These are phyloP conservation scores for Fibroporia radiculosa DNA, from an alignment of 768 basidiomycete species.

Conservation along the genomic window DNA sequence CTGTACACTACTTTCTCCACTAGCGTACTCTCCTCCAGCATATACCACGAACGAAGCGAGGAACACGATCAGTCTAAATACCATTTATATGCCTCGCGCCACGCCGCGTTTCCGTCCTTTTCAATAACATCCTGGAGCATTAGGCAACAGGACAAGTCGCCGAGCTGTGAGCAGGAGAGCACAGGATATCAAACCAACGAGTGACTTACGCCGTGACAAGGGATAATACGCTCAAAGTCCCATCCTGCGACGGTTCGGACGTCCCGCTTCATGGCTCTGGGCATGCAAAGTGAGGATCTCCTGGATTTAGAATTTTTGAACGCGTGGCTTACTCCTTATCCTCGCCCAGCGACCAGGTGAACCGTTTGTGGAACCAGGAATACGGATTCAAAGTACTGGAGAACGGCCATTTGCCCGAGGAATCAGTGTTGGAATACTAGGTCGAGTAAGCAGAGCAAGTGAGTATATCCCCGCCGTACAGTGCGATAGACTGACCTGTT, in stretches of 20 bases:
- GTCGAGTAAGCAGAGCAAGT: too few species aligned
- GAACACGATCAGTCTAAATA: slow-evolving; percentile 16
- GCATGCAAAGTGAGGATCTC: not conserved
- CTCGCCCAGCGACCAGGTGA: slow-evolving; percentile 17
- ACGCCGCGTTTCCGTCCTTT: slow-evolving; percentile 36
- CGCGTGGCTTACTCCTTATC: slow-evolving; percentile 19
- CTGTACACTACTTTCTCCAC: too few species aligned
- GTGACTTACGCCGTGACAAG: slow-evolving; percentile 53
- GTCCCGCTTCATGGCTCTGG: slow-evolving; percentile 51
- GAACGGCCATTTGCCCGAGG: slow-evolving; percentile 18
- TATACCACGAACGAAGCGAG: too few species aligned
- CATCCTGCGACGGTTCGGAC: slow-evolving; percentile 59
- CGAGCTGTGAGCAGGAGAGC: not conserved
- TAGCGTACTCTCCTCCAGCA: too few species aligned
- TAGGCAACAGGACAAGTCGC: slow-evolving; percentile 2
- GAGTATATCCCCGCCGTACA: not conserved
- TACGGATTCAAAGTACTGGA: slow-evolving; percentile 17
- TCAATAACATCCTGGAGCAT: slow-evolving; percentile 38
- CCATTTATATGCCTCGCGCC: slow-evolving; percentile 23
- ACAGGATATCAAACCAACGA: slow-evolving; percentile 2
- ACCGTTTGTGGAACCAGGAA: slow-evolving; percentile 19
- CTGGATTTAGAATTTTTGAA: not conserved
- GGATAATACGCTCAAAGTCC: slow-evolving; percentile 70
- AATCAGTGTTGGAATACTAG: slow-evolving; percentile 32
- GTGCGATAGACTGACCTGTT: slow-evolving; percentile 49